These are phyloP conservation scores for Babesia caballi DNA, from an alignment of 169 alveolate species.

Conservation along the genomic window DNA sequence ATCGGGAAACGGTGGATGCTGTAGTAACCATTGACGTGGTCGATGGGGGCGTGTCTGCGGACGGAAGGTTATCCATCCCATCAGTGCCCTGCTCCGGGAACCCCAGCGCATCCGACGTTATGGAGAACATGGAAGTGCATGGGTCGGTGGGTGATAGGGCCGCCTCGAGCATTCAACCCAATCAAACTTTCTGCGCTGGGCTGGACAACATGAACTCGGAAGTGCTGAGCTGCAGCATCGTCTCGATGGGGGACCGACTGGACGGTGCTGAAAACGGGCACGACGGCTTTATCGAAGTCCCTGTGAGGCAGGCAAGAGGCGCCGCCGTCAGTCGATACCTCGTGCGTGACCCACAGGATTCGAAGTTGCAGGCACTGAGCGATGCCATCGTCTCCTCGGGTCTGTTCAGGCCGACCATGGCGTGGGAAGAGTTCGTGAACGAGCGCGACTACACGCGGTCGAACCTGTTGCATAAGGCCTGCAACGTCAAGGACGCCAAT, in stretches of 20 bases:
- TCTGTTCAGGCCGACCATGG: constrained; percentile 23
- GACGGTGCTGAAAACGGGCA: no score
- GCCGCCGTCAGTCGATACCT: background rate
- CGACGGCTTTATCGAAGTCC: background rate
- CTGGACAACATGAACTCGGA: background rate
- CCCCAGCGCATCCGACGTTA: background rate
- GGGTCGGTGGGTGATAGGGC: no score
- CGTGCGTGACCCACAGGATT: background rate
- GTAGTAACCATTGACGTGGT: background rate
- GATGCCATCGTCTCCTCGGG: background rate
- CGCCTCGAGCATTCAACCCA: no score
- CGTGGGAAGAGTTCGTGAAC: constrained; percentile 49
- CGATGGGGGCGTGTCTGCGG: background rate
- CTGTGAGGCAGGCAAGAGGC: background rate
- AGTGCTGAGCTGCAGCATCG: no score
- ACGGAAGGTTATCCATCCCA: no score
- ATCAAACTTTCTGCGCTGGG: constrained; percentile 18
- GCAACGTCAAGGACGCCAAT: constrained; percentile 30
- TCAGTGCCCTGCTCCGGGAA: background rate
- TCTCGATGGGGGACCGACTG: no score
- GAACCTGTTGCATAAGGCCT: constrained; percentile 52
- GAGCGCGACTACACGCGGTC: constrained; percentile 55
- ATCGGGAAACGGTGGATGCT: background rate
- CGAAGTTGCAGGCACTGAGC: background rate
- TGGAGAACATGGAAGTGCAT: background rate